Conservation (phyloP, 495 filamentous ascomycete species). For the Sphaerosporella brunnea region DNA sequence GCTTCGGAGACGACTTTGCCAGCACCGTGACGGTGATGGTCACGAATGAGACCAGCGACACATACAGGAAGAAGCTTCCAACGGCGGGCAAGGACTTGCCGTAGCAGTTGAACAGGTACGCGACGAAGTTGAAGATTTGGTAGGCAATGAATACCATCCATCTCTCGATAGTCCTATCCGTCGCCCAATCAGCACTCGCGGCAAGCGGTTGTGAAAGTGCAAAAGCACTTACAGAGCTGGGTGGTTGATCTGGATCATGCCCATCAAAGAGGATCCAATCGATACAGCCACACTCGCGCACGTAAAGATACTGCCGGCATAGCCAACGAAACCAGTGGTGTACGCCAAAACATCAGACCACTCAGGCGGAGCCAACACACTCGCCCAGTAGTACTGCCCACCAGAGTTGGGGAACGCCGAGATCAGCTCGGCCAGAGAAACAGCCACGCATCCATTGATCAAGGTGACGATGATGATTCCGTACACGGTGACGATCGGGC, state of each 20-base stretch:
- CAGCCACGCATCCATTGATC: slow-evolving; percentile 38
- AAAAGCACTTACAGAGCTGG: slow-evolving; percentile 35
- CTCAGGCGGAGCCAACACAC: slow-evolving; percentile 37
- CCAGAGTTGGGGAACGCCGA: slow-evolving; percentile 43
- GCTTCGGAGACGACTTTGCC: slow-evolving; percentile 37
- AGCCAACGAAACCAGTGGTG: slow-evolving; percentile 41
- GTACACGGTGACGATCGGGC: slow-evolving; percentile 42
- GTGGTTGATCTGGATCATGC: slow-evolving; percentile 41
- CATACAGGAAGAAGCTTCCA: slow-evolving; percentile 32
- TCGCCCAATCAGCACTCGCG: neutral
- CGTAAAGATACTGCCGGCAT: slow-evolving; percentile 40
- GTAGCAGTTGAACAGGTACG: slow-evolving; percentile 44
- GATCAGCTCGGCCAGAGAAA: slow-evolving; percentile 40
- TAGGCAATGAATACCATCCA: slow-evolving; percentile 41
- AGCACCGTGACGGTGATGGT: slow-evolving; percentile 40
- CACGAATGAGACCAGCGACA: slow-evolving; percentile 36
- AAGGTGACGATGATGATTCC: slow-evolving; percentile 39
- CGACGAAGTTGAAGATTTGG: slow-evolving; percentile 37
- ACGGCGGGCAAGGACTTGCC: slow-evolving; percentile 35
- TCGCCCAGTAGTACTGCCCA: slow-evolving; percentile 48
- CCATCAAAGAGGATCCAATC: slow-evolving; percentile 35
- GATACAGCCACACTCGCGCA: slow-evolving; percentile 40
- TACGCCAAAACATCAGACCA: slow-evolving; percentile 38
- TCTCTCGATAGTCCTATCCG: slow-evolving; percentile 28
- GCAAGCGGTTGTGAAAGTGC: no score